Evolutionary conservation across 352 stramenopile genomes (phyloP), one percentile per base, ranked within the genome.

Genomic region (Globisporangium cederbergense): DNA sequence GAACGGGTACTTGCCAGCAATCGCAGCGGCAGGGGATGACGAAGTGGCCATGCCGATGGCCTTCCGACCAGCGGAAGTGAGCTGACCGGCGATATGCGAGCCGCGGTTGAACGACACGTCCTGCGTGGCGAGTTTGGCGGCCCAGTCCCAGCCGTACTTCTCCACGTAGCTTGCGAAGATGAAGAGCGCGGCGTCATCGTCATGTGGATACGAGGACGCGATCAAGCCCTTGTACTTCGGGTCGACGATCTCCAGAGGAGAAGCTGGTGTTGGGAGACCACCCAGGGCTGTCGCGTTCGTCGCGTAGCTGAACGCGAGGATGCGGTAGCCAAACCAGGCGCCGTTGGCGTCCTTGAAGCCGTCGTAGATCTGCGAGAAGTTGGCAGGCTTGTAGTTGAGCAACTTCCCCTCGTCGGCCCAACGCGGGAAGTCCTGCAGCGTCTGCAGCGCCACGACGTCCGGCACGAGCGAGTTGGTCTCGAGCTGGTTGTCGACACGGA

Each of bases 141-240:
- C 69, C 75, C 78, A 86, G 25, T 73, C 70, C 78, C 73, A 86
- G 42, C 73, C 77, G 61, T 82, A 86, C 63, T 78, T 76, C 68
- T 84, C 62, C 2, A 83, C 62, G 62, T 84, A 84, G 46, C 59
- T 57, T 2, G 62, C 43, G 59, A 77, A 84, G 43, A 84, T 20
- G 70, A 84, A 87, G 30, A 87, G 65, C 36, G 64, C 62, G 10
- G 74, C 72, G 38, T 84, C 76, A 54, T 84, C 78, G 65, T 84
- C 78, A 43, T 80, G 62, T 8, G 78, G 78, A 65, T 84, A 81
- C 34, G 71, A 49, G 3, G 74, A 84, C 46, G 67, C 74, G 60
- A 87, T 83, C 34, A 77, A 59, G 45, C 60, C 67, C 22, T 64
- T 59, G 56, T 72, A 83, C 14, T 72, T 66, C 7, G 75, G 59